These are phyloP conservation scores for Apiospora rasikravindrae DNA, from an alignment of 2,329 filamentous ascomycete genomes.

Conservation along the genomic window DNA sequence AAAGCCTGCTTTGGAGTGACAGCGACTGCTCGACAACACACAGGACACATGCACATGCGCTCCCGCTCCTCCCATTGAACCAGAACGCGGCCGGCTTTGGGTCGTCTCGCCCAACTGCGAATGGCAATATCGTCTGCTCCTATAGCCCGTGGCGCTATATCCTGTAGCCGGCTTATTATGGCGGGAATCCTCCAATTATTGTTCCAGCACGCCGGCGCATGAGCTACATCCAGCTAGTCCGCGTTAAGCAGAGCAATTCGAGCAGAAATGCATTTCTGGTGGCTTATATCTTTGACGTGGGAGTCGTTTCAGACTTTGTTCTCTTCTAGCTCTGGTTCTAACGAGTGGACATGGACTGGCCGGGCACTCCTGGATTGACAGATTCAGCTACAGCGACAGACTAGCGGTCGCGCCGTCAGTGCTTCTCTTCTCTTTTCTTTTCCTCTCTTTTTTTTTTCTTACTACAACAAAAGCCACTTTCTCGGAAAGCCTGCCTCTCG, in stretches of 20 bases:
- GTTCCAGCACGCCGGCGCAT: conserved; percentile 10
- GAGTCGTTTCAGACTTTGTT: conserved; percentile 13
- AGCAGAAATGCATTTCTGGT: neutral
- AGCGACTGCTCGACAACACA: conserved; percentile 12
- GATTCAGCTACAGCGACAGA: neutral
- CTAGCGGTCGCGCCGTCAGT: conserved; percentile 8
- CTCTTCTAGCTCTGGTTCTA: neutral
- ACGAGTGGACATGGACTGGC: neutral
- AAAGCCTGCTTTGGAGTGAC: conserved; percentile 5
- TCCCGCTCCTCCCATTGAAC: neutral
- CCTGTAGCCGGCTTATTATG: neutral
- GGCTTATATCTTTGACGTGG: conserved; percentile 8
- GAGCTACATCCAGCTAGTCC: neutral
- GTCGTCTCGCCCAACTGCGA: neutral
- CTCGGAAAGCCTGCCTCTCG: neutral
- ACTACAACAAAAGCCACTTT: neutral
- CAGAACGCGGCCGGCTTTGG: neutral
- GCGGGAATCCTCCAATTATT: neutral
- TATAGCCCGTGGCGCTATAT: conserved; percentile 6
- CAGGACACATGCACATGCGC: neutral
- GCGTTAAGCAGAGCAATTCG: neutral
- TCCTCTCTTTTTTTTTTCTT: neutral
- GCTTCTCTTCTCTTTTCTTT: neutral
- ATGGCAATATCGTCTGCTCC: neutral
- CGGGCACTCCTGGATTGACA: conserved; percentile 10